Evolutionary conservation across 2,329 filamentous ascomycete genomes (phyloP).

Genomic region (Hypoxylon sp.): DNA sequence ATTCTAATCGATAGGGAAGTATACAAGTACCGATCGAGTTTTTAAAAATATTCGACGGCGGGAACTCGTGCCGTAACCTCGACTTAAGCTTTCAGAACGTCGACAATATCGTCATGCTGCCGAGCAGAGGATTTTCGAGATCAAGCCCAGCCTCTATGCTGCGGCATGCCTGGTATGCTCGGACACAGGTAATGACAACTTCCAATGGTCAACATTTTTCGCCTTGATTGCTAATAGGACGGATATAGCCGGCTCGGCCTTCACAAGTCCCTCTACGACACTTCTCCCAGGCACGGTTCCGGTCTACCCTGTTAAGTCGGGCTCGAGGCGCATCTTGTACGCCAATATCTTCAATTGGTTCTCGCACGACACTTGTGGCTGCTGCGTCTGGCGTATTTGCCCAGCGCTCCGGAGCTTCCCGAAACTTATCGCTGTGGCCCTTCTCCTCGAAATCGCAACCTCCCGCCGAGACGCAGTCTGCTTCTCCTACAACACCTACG

Average conservation of each 20-base stretch:
- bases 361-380: slow-evolving; percentile 27
- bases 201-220: slow-evolving; percentile 3
- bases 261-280: slow-evolving; percentile 37
- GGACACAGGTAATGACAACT: slow-evolving; percentile 51
- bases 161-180: slow-evolving; percentile 49
- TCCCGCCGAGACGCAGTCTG: slow-evolving; percentile 37
- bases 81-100: slow-evolving; percentile 22
- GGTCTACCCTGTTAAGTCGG: slow-evolving; percentile 41
- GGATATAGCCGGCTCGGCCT: slow-evolving; percentile 45
- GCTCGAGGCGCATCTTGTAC: slow-evolving; percentile 32
- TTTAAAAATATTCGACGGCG: slow-evolving; percentile 16
- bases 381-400: slow-evolving; percentile 47
- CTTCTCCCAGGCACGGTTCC: slow-evolving; percentile 45
- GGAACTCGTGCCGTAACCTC: slow-evolving; percentile 18
- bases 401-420: slow-evolving; percentile 49
- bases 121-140: slow-evolving; percentile 66
- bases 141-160: slow-evolving; percentile 60
- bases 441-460: slow-evolving; percentile 48
- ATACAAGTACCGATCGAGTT: slow-evolving; percentile 4
- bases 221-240: slow-evolving; percentile 23
- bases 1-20: slow-evolving; percentile 23
- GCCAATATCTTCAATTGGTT: slow-evolving; percentile 34
- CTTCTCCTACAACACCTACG: slow-evolving; percentile 35
- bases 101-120: slow-evolving; percentile 61
- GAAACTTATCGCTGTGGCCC: slow-evolving; percentile 52